Evolutionary conservation across 305 asterid species (phyloP), one percentile per base, ranked within the genome.

Genomic region (Nicotiana rustica): DNA sequence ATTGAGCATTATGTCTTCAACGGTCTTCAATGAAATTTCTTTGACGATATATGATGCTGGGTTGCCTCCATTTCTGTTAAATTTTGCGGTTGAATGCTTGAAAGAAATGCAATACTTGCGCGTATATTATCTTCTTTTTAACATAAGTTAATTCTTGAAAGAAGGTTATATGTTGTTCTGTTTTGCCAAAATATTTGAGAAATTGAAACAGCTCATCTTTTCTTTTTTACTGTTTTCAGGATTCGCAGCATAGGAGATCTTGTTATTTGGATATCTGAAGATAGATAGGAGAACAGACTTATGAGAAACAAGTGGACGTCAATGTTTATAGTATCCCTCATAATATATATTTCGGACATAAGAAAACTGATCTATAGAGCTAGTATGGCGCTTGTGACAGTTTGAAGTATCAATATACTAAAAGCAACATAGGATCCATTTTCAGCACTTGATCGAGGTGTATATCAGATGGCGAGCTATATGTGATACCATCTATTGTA

Each of bases 391-490:
- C 84, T 87, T 89, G 89, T 81, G 77, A 69, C 77, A 69, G 77
- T 82, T 83, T 68, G 88, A 78, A 80, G 87, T 79, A 84, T 78
- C 79, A 71, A 44, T 81, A 82, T 85, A 82, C 81, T 82, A 67
- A 79, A 84, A 80, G 86, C 89, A 84, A 87, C 84, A 75, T 89
- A 87, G 94, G 91, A 78, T 90, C 89, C 77, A 62, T 86, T 80
- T 66, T 87, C 87, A 62, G 87, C 87, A 86, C 85, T 88, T 83
- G 85, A 80, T 89, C 85, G 93, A 91, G 94, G 85, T 86, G 94
- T 88, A 88, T 85, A 89, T 88, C 89, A 90, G 91, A 84, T 83
- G 85, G 91, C 89, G 86, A 88, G 86, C 84, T 82, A 85, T 83
- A 83, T 84, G 87, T 71, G 62, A 47, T 71, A 71, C 79, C 86